phyloP scores from a whole-genome alignment of 1,284 basidiomycete species.

The Vanrija sp. region DNA sequence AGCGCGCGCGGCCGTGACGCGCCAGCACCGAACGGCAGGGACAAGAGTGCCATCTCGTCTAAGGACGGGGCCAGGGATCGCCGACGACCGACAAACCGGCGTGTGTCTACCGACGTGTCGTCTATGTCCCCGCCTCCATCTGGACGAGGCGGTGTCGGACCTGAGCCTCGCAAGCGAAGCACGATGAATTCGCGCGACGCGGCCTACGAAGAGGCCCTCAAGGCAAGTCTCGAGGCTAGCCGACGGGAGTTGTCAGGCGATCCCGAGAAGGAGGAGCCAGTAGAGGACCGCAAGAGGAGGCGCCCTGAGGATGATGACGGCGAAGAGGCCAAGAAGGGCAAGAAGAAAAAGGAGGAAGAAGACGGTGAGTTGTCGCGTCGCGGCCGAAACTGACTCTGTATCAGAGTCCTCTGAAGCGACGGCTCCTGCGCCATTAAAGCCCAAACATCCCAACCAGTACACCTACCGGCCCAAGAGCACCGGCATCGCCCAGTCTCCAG shows the following conservation, averaged over 20 bases:
- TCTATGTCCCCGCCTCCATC: constrained; percentile 13
- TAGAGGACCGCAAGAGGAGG: constrained; percentile 41
- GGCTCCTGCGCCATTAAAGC: constrained; percentile 22
- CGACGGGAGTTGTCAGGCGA: constrained; percentile 24
- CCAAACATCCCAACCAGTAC: constrained; percentile 58
- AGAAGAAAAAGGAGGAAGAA: constrained; percentile 42
- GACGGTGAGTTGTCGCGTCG: constrained; percentile 27
- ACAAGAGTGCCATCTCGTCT: constrained; percentile 2
- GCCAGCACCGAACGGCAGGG: background rate
- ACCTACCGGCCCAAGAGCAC: constrained; percentile 55
- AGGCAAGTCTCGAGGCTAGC: constrained; percentile 55
- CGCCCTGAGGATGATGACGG: constrained; percentile 27
- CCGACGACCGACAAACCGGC: constrained; percentile 4
- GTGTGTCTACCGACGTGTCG: constrained; percentile 18
- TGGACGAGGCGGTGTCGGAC: background rate
- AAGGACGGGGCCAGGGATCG: constrained; percentile 10
- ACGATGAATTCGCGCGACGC: constrained; percentile 98
- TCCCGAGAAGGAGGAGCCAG: constrained; percentile 21
- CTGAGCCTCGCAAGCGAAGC: constrained; percentile 68
- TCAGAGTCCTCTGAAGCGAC: constrained; percentile 4
- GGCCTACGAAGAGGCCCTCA: constrained; percentile 79
- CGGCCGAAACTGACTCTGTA: background rate
- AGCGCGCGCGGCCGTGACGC: background rate
- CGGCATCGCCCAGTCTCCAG: constrained; percentile 21
- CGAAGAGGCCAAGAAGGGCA: constrained; percentile 32